Conservation (phyloP, 177 flowering plant species). For the Vitis hybrid region DNA sequence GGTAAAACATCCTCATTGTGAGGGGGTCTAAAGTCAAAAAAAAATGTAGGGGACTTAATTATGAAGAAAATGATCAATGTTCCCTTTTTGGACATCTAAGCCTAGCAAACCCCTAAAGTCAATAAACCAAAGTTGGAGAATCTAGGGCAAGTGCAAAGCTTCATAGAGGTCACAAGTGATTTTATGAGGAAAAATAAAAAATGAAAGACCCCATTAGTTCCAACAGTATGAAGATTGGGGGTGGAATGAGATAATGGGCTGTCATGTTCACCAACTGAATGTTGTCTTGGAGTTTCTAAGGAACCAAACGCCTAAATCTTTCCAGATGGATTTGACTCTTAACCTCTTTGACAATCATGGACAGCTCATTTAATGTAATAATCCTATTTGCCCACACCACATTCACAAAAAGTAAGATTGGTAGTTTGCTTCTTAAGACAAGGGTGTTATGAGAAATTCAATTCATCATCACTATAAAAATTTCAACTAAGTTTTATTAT, state of each 20-base stretch:
- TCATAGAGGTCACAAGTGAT: not conserved
- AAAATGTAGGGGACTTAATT: not conserved
- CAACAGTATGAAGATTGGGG: not conserved
- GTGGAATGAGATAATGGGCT: not conserved
- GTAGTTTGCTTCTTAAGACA: too few species aligned
- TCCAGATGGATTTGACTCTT: slow-evolving; percentile 5
- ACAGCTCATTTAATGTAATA: slow-evolving; percentile 5
- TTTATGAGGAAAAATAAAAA: not conserved
- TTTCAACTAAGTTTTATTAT: too few species aligned
- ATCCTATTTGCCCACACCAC: not conserved
- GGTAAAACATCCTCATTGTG: not conserved
- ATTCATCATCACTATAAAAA: too few species aligned
- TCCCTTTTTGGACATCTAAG: not conserved
- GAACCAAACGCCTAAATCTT: slow-evolving; percentile 11
- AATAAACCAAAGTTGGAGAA: not conserved
- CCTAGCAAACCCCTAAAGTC: not conserved
- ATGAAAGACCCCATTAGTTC: not conserved
- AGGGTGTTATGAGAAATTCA: too few species aligned
- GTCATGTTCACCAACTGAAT: not conserved
- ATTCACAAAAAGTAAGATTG: not conserved
- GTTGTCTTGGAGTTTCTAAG: slow-evolving; percentile 1
- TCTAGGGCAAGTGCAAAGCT: not conserved
- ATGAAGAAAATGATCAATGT: not conserved
- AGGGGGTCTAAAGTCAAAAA: not conserved
- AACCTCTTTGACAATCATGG: slow-evolving; percentile 2